A percentile compares a stretch with the other conserved stretches of the same genome.
These are phyloP conservation scores for Protomyces pachydermus DNA, from an alignment of 1,139 yeast species.

Conservation along the genomic window DNA sequence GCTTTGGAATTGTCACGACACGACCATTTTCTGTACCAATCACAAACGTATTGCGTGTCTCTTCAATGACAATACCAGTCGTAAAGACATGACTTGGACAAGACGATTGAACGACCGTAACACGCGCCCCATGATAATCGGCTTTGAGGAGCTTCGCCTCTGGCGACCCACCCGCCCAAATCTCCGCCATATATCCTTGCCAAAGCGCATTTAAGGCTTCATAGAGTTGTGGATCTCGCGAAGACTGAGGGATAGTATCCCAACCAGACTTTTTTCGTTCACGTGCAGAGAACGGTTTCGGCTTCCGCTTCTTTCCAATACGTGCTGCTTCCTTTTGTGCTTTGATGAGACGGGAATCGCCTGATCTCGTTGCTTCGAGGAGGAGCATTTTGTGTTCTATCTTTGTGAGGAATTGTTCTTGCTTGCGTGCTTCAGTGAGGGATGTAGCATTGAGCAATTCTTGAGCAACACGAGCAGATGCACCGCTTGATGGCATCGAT, in stretches of 20 bases:
- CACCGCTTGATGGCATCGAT: neutral
- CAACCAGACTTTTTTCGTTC: conserved; percentile 8
- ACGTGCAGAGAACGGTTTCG: conserved; percentile 19
- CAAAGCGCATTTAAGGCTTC: conserved; percentile 53
- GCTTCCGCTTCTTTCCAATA: conserved; percentile 12
- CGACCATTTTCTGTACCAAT: conserved; percentile 43
- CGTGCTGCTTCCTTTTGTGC: conserved; percentile 5
- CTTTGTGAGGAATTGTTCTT: conserved; percentile 9
- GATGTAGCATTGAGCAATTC: conserved; percentile 2
- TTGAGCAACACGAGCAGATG: neutral
- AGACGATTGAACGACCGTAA: conserved; percentile 56
- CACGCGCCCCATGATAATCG: conserved; percentile 73
- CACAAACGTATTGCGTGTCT: conserved; percentile 70
- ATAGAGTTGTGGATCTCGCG: conserved; percentile 55
- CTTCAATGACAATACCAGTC: conserved; percentile 80
- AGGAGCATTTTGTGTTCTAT: conserved; percentile 25
- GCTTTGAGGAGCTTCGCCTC: conserved; percentile 45
- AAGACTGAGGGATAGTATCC: conserved; percentile 36
- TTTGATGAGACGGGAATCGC: conserved; percentile 11
- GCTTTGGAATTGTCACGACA: conserved; percentile 27
- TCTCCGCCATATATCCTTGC: conserved; percentile 55
- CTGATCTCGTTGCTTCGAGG: conserved; percentile 13
- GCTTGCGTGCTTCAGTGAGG: conserved; percentile 16
- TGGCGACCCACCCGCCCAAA: conserved; percentile 40
- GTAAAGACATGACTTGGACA: conserved; percentile 60